Evolutionary conservation across 495 filamentous ascomycete species (phyloP).

Genomic region (Cenococcum geophilum): DNA sequence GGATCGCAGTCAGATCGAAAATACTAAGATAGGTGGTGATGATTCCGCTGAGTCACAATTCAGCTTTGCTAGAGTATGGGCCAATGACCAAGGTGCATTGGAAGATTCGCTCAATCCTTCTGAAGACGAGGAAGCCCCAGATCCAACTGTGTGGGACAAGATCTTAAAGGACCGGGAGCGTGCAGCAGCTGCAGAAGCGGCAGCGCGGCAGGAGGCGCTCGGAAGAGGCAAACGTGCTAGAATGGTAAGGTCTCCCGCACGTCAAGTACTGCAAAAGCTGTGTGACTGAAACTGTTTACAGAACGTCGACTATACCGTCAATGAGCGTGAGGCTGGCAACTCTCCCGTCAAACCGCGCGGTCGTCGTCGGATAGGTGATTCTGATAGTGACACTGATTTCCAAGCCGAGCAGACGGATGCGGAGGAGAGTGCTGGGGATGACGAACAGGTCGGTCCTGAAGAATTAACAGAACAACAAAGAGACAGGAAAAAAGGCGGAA

Average conservation of each 20-base stretch:
- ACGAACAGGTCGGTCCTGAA: slow-evolving; percentile 19
- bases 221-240: slow-evolving; percentile 74
- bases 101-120: slow-evolving; percentile 54
- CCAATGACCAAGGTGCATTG: slow-evolving; percentile 64
- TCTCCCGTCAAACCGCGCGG: slow-evolving; percentile 32
- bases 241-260: slow-evolving; percentile 43
- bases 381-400: slow-evolving; percentile 50
- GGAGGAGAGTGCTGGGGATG: slow-evolving; percentile 37
- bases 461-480: slow-evolving; percentile 4
- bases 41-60: slow-evolving; percentile 70
- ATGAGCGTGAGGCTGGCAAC: slow-evolving; percentile 19
- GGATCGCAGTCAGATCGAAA: slow-evolving; percentile 75
- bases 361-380: slow-evolving; percentile 32
- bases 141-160: slow-evolving; percentile 75
- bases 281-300: background rate
- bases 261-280: background rate
- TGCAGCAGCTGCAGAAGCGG: slow-evolving; percentile 62
- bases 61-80: slow-evolving; percentile 88
- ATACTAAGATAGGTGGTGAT: slow-evolving; percentile 53
- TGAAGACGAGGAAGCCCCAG: slow-evolving; percentile 46
- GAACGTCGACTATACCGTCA: slow-evolving; percentile 25
- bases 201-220: slow-evolving; percentile 57
- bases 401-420: slow-evolving; percentile 37
- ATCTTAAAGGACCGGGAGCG: slow-evolving; percentile 78
- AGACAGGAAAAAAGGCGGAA: background rate